phyloP scores from a whole-genome alignment of 768 basidiomycete species.

The Psilocybe subaeruginosa region DNA sequence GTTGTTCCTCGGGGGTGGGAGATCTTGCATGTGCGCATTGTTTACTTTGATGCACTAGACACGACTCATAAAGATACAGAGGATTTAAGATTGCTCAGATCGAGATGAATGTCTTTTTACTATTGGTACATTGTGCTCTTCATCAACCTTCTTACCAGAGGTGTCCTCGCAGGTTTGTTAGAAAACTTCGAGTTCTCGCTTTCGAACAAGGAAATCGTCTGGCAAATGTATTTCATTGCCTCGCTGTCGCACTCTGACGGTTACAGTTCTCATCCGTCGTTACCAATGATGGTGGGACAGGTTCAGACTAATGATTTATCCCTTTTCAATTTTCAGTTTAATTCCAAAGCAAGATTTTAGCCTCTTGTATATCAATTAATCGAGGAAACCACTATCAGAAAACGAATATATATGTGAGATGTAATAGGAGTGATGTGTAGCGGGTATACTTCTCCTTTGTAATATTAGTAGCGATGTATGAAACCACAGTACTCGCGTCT shows the following conservation, averaged over 20 bases:
- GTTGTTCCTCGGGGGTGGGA: slow-evolving; percentile 46
- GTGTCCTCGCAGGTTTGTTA: slow-evolving; percentile 23
- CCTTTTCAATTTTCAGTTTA: no score
- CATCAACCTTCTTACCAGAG: slow-evolving; percentile 15
- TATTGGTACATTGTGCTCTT: neutral
- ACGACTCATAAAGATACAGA: slow-evolving; percentile 21
- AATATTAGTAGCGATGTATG: neutral
- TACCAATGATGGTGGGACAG: slow-evolving; percentile 10
- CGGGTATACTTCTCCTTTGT: neutral
- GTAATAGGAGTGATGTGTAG: no score
- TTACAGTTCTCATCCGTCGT: neutral
- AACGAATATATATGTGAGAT: neutral
- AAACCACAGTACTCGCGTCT: neutral
- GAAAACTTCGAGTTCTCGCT: slow-evolving; percentile 25
- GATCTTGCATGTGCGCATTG: slow-evolving; percentile 47
- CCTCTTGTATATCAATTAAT: neutral
- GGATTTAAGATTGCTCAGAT: slow-evolving; percentile 59
- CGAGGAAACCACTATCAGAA: neutral
- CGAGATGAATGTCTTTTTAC: slow-evolving; percentile 44
- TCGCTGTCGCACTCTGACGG: slow-evolving; percentile 12
- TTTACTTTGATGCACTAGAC: neutral
- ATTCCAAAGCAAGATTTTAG: no score
- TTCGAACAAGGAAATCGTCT: slow-evolving; percentile 25
- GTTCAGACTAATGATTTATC: neutral
- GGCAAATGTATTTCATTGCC: slow-evolving; percentile 31